phyloP scores from a whole-genome alignment of 306 rosid species.

The Acacia melanoxylon region DNA sequence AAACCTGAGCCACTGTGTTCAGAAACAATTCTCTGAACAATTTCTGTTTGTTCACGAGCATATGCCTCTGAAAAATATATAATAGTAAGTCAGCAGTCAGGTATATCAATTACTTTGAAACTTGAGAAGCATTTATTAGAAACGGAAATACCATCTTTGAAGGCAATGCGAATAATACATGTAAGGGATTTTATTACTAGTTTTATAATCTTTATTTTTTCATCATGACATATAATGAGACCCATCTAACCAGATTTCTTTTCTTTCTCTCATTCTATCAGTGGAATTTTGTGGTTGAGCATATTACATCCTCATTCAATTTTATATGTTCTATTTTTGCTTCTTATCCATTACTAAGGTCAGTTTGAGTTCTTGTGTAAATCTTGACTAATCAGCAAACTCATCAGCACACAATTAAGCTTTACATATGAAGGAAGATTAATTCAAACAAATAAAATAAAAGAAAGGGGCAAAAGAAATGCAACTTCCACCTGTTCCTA shows the following conservation, averaged over 20 bases:
- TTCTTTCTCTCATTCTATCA: not conserved
- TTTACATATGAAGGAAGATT: constrained; percentile 10
- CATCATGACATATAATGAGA: not conserved
- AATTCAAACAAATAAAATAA: not conserved
- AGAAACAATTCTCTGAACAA: constrained; percentile 75
- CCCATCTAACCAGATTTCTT: constrained; percentile 1
- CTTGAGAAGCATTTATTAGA: constrained; percentile 20
- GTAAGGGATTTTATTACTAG: not conserved
- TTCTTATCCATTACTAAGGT: not conserved
- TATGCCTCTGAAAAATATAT: constrained; percentile 69
- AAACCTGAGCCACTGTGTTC: constrained; percentile 95
- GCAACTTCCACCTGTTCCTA: constrained; percentile 76
- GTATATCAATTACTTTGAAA: constrained; percentile 16
- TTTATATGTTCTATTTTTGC: not conserved
- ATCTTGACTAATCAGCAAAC: not conserved
- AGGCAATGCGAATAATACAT: not conserved
- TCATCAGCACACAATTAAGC: not conserved
- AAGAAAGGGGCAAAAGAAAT: not conserved
- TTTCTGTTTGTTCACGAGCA: constrained; percentile 87
- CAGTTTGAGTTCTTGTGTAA: constrained; percentile 7
- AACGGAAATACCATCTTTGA: constrained; percentile 5
- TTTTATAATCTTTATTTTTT: not conserved
- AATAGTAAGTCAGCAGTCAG: constrained; percentile 7
- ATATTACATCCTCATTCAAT: not conserved
- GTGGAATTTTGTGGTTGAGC: not conserved